Conservation (phyloP, 768 basidiomycete genomes). For the Agaricus sinodeliciosus region DNA sequence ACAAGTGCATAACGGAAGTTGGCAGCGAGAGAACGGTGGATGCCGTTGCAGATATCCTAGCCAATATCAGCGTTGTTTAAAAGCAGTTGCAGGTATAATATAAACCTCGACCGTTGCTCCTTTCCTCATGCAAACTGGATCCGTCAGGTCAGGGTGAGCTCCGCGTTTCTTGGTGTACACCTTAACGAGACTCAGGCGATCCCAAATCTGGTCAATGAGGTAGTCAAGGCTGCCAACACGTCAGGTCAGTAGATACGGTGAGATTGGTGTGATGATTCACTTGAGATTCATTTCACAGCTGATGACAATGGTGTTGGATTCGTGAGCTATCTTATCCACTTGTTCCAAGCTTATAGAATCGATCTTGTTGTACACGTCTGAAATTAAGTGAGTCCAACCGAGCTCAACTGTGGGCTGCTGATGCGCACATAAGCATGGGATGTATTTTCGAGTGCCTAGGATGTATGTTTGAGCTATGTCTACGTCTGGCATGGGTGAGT, state of each 20-base stretch:
- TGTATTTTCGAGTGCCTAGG: slow-evolving; percentile 86
- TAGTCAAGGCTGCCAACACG: slow-evolving; percentile 49
- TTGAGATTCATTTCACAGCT: slow-evolving; percentile 94
- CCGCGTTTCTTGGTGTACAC: slow-evolving; percentile 98
- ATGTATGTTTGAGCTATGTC: background rate
- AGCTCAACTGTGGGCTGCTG: background rate
- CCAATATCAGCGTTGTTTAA: background rate
- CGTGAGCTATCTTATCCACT: slow-evolving; percentile 75
- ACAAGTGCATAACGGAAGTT: slow-evolving; percentile 95
- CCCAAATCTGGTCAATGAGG: slow-evolving; percentile 74
- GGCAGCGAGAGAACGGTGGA: slow-evolving; percentile 81
- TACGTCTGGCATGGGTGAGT: background rate
- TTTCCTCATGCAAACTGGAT: slow-evolving; percentile 86
- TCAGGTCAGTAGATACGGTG: slow-evolving; percentile 9
- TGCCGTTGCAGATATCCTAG: slow-evolving; percentile 85
- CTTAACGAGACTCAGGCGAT: slow-evolving; percentile 74
- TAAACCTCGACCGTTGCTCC: slow-evolving; percentile 89
- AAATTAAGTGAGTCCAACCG: background rate
- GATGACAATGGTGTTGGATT: slow-evolving; percentile 87
- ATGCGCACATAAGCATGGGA: slow-evolving; percentile 80
- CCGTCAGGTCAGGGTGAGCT: slow-evolving; percentile 83
- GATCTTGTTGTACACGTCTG: slow-evolving; percentile 96
- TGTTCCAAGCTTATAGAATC: slow-evolving; percentile 82
- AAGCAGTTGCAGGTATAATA: background rate
- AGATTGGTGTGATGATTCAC: slow-evolving; percentile 31